phyloP scores from a whole-genome alignment of 805 yeast genomes.

The Isabelozyma gotoi region DNA sequence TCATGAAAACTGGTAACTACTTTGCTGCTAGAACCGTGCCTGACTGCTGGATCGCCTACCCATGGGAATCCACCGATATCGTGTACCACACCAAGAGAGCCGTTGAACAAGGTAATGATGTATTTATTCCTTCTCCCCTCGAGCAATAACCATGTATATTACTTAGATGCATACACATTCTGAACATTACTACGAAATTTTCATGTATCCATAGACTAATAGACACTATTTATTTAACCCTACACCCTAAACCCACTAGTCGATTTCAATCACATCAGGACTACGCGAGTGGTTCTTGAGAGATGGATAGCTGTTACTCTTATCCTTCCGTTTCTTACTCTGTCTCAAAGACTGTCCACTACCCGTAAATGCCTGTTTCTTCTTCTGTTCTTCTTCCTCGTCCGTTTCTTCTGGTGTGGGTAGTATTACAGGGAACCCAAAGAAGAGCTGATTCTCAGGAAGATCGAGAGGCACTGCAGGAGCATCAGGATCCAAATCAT shows the following conservation, averaged over 20 bases:
- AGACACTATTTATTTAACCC: too few species aligned
- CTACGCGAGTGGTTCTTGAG: conserved; percentile 63
- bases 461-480: conserved; percentile 70
- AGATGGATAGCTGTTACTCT: conserved; percentile 46
- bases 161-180: too few species aligned
- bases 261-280: conserved; percentile 82
- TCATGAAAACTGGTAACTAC: conserved; percentile 59
- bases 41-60: conserved; percentile 83
- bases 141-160: neutral
- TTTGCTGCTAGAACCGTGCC: conserved; percentile 75
- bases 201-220: too few species aligned
- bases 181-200: too few species aligned
- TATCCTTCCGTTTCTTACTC: conserved; percentile 67
- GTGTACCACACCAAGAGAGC: conserved; percentile 72
- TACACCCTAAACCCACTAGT: too few species aligned
- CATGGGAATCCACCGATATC: conserved; percentile 81
- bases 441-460: conserved; percentile 85
- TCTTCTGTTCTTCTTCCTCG: conserved; percentile 28
- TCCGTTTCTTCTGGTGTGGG: conserved; percentile 33
- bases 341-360: conserved; percentile 76
- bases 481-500: conserved; percentile 52
- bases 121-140: conserved; percentile 35
- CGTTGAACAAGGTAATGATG: conserved; percentile 72
- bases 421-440: conserved; percentile 80
- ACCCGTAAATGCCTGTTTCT: conserved; percentile 51